Conservation (phyloP, 164 flowering plant species). For the Saururus chinensis region DNA sequence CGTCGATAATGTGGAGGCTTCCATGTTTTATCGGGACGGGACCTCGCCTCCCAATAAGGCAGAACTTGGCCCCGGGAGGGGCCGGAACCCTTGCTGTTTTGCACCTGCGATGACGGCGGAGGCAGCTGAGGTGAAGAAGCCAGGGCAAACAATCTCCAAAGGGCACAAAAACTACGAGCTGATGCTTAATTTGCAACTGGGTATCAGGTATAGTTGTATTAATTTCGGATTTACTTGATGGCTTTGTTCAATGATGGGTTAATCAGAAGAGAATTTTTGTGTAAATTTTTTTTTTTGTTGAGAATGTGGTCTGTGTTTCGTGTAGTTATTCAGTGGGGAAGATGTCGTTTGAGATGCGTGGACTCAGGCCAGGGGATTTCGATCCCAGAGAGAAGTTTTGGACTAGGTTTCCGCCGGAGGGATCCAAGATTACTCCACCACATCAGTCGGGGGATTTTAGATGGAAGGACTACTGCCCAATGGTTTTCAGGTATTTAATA, state of each 20-base stretch:
- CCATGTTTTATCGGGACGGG: constrained; percentile 35
- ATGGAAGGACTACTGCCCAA: constrained; percentile 60
- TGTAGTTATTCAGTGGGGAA: constrained; percentile 21
- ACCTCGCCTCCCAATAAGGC: constrained; percentile 3
- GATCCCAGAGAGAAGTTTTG: constrained; percentile 31
- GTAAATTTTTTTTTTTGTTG: no score
- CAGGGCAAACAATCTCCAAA: constrained; percentile 17
- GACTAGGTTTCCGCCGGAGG: constrained; percentile 40
- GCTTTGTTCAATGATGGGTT: no score
- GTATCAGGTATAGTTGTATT: constrained; percentile 15
- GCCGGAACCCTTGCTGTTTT: constrained; percentile 11
- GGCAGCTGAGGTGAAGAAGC: constrained; percentile 14
- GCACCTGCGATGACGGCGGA: background rate
- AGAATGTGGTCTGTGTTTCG: background rate
- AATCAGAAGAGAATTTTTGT: background rate
- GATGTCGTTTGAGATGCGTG: constrained; percentile 12
- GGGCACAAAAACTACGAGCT: constrained; percentile 23
- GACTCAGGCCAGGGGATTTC: constrained; percentile 27
- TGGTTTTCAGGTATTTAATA: constrained; percentile 36
- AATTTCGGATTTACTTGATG: no score
- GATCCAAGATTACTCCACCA: constrained; percentile 42
- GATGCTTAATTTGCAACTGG: constrained; percentile 21
- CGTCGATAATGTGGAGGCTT: constrained; percentile 61
- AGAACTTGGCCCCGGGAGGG: background rate
- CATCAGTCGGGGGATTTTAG: constrained; percentile 38